Evolutionary conservation across 768 basidiomycete genomes (phyloP).

Genomic region (Lyophyllum atratum): DNA sequence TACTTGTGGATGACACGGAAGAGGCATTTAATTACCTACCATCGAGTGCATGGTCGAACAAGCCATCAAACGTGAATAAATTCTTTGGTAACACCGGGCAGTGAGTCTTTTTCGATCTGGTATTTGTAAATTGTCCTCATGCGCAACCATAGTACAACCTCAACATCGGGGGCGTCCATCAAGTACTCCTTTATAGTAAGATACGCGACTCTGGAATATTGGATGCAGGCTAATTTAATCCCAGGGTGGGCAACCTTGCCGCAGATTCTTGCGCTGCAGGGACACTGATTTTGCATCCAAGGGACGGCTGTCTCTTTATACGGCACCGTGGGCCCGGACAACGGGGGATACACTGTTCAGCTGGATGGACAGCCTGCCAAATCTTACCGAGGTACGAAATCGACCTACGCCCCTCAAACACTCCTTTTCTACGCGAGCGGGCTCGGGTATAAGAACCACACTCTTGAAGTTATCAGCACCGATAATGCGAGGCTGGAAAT

Average conservation of each 20-base stretch:
- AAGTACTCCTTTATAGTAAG: not conserved
- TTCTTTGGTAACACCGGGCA: conserved; percentile 6
- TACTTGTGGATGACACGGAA: conserved; percentile 23
- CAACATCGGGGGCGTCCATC: not conserved
- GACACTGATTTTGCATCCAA: not conserved
- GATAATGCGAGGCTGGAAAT: conserved; percentile 26
- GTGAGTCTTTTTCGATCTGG: not conserved
- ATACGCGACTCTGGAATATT: not conserved
- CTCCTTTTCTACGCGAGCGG: conserved; percentile 24
- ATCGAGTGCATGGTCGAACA: conserved; percentile 26
- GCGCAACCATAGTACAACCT: not conserved
- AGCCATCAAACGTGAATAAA: not conserved
- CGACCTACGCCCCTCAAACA: conserved; percentile 10
- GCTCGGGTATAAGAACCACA: conserved; percentile 27
- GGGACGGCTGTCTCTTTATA: conserved; percentile 10
- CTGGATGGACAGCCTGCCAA: conserved; percentile 22
- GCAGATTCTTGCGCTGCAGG: not conserved
- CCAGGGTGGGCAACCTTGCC: not conserved
- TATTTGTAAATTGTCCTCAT: not conserved
- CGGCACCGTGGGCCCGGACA: conserved; percentile 9
- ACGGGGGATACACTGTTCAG: conserved; percentile 10
- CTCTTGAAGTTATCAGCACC: conserved; percentile 32
- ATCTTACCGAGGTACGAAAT: conserved; percentile 20
- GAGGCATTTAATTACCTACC: conserved; percentile 31
- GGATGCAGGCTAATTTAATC: not conserved